A percentile compares a stretch with the other conserved stretches of the same genome.
Conservation (phyloP, 2,329 filamentous ascomycete species). For the Moelleriella libera region DNA sequence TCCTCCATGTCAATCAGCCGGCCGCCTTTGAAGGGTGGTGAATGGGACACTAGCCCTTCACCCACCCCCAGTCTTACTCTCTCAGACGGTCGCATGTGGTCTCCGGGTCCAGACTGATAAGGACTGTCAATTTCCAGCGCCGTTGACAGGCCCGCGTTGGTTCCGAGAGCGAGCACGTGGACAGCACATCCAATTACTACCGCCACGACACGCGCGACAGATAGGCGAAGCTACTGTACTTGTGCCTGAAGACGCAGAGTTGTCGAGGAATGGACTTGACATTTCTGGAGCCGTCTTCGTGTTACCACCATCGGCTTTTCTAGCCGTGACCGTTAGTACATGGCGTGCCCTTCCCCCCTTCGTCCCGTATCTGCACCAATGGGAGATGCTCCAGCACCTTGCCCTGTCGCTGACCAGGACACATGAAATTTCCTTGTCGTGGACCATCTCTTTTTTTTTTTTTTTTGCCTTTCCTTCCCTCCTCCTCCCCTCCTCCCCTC, state of each 20-base stretch:
- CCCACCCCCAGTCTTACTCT: background rate
- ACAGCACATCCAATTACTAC: too few relatives aligned
- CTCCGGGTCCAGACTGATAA: background rate
- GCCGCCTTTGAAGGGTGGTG: background rate
- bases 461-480: too few relatives aligned
- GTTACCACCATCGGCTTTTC: slow-evolving; percentile 3
- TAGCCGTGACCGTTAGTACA: background rate
- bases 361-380: slow-evolving; percentile 3
- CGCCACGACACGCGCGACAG: too few relatives aligned
- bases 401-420: background rate
- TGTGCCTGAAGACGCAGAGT: background rate
- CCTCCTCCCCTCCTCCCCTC: too few relatives aligned
- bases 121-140: too few relatives aligned
- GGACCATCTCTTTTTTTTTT: too few relatives aligned
- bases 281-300: background rate
- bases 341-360: slow-evolving; percentile 1
- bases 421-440: too few relatives aligned
- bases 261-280: background rate
- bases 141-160: too few relatives aligned
- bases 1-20: background rate
- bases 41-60: background rate
- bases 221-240: too few relatives aligned
- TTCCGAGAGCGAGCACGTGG: too few relatives aligned
- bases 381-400: slow-evolving; percentile 2
- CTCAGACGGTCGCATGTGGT: background rate